Base-by-base conservation (phyloP, 1,139 yeast species). In the Saccharomycopsis hybrid region DNA sequence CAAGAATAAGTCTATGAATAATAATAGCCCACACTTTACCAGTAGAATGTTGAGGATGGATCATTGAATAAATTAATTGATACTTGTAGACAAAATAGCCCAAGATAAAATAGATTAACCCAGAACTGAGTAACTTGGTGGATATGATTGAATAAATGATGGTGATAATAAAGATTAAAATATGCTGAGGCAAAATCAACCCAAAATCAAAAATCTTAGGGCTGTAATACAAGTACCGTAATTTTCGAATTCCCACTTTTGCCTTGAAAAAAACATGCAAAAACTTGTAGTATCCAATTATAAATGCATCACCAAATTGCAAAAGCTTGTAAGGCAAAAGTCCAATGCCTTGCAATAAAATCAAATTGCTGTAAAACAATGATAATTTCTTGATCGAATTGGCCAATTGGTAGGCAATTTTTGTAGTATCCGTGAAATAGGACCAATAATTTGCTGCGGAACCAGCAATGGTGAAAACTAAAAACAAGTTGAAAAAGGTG, bases 11-110 rank as follows among this genome's bases (percentile, higher is more conserved):
- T 56, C 96, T 71, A 56, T 94, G 73, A 63, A 82, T 80, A 2
- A 87, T 82, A 54, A 85, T 69, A 1, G 94, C 90, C 95, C 95
- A 86, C 0, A 86, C 90, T 59, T 82, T 82, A 3, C 95, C 96
- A 0, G 95, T 87, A 0, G 94, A 84, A 64, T 87, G 96, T 46
- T 88, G 95, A 3, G 92, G 86, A 62, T 87, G 95, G 36, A 85
- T 87, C 70, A 83, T 81, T 0, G 90, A 80, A 62, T 83, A 87
- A 56, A 87, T 70, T 54, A 86, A 69, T 65, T 85, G 95, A 62
- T 85, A 87, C 65, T 87, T 87, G 73, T 80, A 85, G 4, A 85
- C 89, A 60, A 79, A 80, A 61, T 78, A 86, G 0, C 95, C 95
- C 51, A 84, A 66, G 24, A 82, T 63, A 60, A 87, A 87, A 63